Conservation (phyloP, 1,284 basidiomycete species). For the Phellopilus nigrolimitatus region DNA sequence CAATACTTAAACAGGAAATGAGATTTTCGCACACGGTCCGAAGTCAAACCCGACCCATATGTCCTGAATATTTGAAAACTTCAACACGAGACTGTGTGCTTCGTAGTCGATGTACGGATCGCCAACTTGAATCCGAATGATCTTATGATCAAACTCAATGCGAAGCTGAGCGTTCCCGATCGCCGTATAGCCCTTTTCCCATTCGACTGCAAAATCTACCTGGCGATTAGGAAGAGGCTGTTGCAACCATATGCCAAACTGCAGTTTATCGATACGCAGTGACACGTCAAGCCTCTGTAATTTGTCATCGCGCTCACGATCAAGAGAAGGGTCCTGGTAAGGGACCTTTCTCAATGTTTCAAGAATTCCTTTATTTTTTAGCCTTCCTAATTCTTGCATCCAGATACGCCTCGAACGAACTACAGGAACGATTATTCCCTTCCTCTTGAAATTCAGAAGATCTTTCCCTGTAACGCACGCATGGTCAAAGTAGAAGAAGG, state of each 20-base stretch:
- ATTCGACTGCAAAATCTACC: conserved; percentile 61
- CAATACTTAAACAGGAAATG: conserved; percentile 9
- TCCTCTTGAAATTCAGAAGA: too few species aligned
- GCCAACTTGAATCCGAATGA: conserved; percentile 59
- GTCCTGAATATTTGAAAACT: conserved; percentile 53
- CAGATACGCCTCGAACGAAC: conserved; percentile 34
- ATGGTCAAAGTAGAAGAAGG: too few species aligned
- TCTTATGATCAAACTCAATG: conserved; percentile 62
- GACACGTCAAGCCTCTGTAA: conserved; percentile 38
- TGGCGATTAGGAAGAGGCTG: conserved; percentile 2
- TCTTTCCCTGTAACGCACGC: too few species aligned
- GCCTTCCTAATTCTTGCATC: conserved; percentile 25
- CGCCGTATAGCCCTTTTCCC: conserved; percentile 40
- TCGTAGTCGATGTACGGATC: conserved; percentile 46
- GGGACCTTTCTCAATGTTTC: conserved; percentile 50
- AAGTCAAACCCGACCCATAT: conserved; percentile 54
- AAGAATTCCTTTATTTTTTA: conserved; percentile 23
- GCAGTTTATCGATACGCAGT: conserved; percentile 51
- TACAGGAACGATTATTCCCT: conserved; percentile 33
- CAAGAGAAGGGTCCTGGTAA: conserved; percentile 55
- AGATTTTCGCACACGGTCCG: conserved; percentile 33
- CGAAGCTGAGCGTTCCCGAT: conserved; percentile 47
- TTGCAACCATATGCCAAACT: conserved; percentile 51
- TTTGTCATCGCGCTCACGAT: conserved; percentile 47
- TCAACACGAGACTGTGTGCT: conserved; percentile 47